These are phyloP conservation scores for Dactylellina parvicollis DNA, from an alignment of 2,329 filamentous ascomycete genomes.

Conservation along the genomic window DNA sequence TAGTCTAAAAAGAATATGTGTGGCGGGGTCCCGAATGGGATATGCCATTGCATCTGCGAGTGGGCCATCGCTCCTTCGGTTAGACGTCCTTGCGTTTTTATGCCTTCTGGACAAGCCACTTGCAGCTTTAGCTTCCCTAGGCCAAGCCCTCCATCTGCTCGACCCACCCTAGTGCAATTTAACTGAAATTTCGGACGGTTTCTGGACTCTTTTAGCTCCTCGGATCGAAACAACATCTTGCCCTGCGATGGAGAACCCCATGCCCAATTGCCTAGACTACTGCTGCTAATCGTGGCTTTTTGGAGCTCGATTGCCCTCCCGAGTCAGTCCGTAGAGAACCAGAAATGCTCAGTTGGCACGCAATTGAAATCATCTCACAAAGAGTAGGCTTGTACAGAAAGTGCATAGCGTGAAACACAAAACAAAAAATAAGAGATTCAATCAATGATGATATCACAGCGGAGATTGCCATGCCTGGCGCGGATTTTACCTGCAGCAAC, in stretches of 20 bases:
- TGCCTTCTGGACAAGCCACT: slow-evolving; percentile 27
- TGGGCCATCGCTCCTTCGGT: slow-evolving; percentile 19
- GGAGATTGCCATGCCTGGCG: slow-evolving; percentile 17
- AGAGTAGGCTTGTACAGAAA: slow-evolving; percentile 2
- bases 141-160: slow-evolving; percentile 28
- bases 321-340: not conserved
- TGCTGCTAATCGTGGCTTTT: slow-evolving; percentile 29
- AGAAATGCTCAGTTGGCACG: no score
- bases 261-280: slow-evolving; percentile 33
- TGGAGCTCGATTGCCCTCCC: not conserved
- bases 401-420: slow-evolving; percentile 12
- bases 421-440: no score
- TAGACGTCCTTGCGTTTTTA: slow-evolving; percentile 42
- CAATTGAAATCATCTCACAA: not conserved
- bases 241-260: slow-evolving; percentile 31
- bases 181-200: slow-evolving; percentile 14
- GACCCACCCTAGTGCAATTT: slow-evolving; percentile 34
- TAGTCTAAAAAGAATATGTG: not conserved
- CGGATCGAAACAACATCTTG: slow-evolving; percentile 28
- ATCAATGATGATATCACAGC: slow-evolving; percentile 8
- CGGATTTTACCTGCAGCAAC: slow-evolving; percentile 23
- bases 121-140: slow-evolving; percentile 31
- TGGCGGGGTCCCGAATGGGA: slow-evolving; percentile 8
- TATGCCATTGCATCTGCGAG: not conserved
- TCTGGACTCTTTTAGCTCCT: slow-evolving; percentile 3